Evolutionary conservation across 768 basidiomycete genomes (phyloP), one percentile per base, ranked within the genome.

Genomic region (Lentinus tigrinus): DNA sequence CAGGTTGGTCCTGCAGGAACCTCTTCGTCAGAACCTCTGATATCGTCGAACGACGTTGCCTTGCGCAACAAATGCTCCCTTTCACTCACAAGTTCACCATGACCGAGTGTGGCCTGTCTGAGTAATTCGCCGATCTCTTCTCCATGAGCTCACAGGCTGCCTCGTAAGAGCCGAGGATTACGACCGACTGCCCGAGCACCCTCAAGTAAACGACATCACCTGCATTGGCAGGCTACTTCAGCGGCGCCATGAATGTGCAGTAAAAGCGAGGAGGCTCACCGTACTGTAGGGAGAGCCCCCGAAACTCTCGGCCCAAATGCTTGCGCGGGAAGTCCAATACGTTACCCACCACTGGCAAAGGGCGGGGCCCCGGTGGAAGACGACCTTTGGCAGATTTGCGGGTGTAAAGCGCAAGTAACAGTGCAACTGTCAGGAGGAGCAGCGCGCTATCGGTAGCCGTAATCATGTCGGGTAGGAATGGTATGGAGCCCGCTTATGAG

Each of bases 81-180:
- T n/a, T n/a, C 24, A 82, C 85, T 66, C 65, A 89, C 81, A 90
- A 74, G 51, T 91, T 88, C 14, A 74, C 75, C 89, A 92, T 91
- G 43, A 87, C 77, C 24, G 89, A 74, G 27, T 76, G 73, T 0
- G 87, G 87, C 65, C 86, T 87, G 72, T 91, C 89, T 6, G 89
- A 85, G 68, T 91, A 91, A 24, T 89, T 84, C 10, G 80, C 74
- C 5, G 88, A 87, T 27, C 84, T 79, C 67, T 82, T 87, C 56
- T 91, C 89, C 63, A 92, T 73, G 52, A 93, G 71, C 26, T 90
- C 89, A 40, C 75, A 74, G 0, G 79, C 81, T 0, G 78, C 84
- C 42, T 86, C 78, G 11, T 79, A 77, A 26, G 80, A 81, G 69
- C 84, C 87, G 54, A 91, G 63, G 71, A 92, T 85, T 26, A 91